phyloP scores from a whole-genome alignment of 495 filamentous ascomycete genomes.

The Penicillium pancosmium region DNA sequence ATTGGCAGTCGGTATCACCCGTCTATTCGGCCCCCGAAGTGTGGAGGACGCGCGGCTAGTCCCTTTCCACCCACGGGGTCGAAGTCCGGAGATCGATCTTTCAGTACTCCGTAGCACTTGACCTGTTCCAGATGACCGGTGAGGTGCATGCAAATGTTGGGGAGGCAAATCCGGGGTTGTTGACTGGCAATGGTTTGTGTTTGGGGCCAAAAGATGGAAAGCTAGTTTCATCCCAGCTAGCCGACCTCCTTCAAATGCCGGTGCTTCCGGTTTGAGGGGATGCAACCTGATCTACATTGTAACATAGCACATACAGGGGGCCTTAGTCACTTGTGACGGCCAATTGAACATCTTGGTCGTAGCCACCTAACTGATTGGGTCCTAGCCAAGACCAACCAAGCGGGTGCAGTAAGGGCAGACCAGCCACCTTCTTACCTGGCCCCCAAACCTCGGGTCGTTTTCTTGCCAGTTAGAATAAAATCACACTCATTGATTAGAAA shows the following conservation, averaged over 20 bases:
- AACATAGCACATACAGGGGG: not conserved
- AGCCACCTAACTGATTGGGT: not conserved
- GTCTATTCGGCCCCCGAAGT: conserved; percentile 12
- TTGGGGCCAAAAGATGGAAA: not conserved
- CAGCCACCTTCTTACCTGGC: no score
- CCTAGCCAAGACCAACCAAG: not conserved
- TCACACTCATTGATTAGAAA: no score
- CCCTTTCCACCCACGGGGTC: conserved; percentile 14
- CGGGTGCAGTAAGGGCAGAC: not conserved
- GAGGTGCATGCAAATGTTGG: conserved; percentile 11
- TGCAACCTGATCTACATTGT: not conserved
- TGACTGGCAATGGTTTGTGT: not conserved
- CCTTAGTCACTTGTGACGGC: not conserved
- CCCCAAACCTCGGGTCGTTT: no score
- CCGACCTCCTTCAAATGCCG: conserved; percentile 15
- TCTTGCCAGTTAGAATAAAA: no score
- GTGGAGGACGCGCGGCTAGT: conserved; percentile 13
- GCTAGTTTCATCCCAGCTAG: conserved; percentile 3
- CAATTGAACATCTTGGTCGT: not conserved
- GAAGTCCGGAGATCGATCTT: conserved; percentile 9
- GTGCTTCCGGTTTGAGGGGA: conserved; percentile 11
- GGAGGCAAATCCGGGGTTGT: conserved; percentile 19
- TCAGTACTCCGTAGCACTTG: conserved; percentile 8
- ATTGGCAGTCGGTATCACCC: conserved; percentile 8
- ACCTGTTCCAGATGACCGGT: conserved; percentile 25